Percentiles rank a stretch among this genome's conserved stretches.
Evolutionary conservation across 257 asterid genomes (phyloP).

Genomic region (Solanum pennellii): DNA sequence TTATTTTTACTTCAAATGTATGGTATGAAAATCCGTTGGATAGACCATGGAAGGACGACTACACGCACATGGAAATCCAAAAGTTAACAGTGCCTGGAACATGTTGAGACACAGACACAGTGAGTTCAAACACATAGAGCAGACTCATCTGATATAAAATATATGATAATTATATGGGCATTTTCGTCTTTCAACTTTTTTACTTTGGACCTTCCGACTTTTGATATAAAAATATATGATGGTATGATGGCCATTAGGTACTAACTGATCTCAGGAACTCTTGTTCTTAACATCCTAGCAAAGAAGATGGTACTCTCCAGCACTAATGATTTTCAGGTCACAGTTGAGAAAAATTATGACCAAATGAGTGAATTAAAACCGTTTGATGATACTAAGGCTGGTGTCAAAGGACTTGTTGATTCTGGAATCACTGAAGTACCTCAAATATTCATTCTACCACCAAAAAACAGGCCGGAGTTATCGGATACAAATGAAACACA

Average conservation of each 20-base stretch:
- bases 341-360: background rate
- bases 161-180: background rate
- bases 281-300: background rate
- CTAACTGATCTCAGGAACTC: background rate
- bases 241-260: background rate
- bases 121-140: too few species aligned
- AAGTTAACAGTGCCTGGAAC: too few species aligned
- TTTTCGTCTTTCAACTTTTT: background rate
- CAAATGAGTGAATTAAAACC: slow-evolving; percentile 26
- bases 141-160: too few species aligned
- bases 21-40: too few species aligned
- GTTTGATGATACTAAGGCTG: slow-evolving; percentile 52
- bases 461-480: background rate
- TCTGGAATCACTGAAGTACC: slow-evolving; percentile 32
- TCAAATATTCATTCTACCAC: slow-evolving; percentile 27
- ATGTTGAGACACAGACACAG: too few species aligned
- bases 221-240: too few species aligned
- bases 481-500: background rate
- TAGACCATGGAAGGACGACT: too few species aligned
- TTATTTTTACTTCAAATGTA: too few species aligned
- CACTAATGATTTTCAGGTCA: background rate
- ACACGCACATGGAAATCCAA: too few species aligned
- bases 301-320: slow-evolving; percentile 5
- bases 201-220: background rate
- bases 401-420: slow-evolving; percentile 62